These are phyloP conservation scores for Yamadazyma ubonensis DNA, from an alignment of 805 yeast genomes.

Conservation along the genomic window DNA sequence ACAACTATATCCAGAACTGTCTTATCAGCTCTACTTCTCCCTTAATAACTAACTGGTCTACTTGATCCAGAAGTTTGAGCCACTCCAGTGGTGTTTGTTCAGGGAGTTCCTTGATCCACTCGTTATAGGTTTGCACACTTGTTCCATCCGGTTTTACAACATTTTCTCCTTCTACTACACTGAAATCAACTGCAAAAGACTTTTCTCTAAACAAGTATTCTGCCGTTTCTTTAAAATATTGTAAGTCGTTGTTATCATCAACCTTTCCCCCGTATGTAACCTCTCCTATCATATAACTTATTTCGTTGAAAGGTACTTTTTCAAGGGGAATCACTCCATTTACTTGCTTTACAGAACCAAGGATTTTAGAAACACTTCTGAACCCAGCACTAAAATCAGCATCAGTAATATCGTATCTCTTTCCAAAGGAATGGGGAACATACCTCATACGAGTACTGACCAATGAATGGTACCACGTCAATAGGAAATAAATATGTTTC, in stretches of 20 bases:
- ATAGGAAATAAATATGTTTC: constrained; percentile 48
- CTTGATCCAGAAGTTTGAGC: constrained; percentile 49
- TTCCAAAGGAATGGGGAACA: constrained; percentile 61
- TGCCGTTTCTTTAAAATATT: constrained; percentile 35
- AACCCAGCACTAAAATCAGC: constrained; percentile 60
- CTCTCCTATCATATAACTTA: constrained; percentile 44
- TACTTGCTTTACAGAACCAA: constrained; percentile 24
- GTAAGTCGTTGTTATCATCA: constrained; percentile 41
- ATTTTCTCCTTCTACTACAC: constrained; percentile 31
- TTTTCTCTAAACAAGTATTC: constrained; percentile 34
- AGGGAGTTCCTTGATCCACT: constrained; percentile 58
- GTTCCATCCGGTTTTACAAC: constrained; percentile 49
- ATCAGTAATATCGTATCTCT: constrained; percentile 67
- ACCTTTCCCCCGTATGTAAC: constrained; percentile 70
- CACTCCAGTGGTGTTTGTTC: constrained; percentile 51
- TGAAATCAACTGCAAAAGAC: constrained; percentile 44
- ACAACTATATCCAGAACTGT: too few species aligned
- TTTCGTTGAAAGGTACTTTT: constrained; percentile 11
- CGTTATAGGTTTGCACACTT: constrained; percentile 26
- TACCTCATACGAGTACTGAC: constrained; percentile 58
- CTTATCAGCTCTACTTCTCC: too few species aligned
- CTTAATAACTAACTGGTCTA: constrained; percentile 34
- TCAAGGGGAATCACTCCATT: constrained; percentile 30
- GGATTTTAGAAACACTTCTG: constrained; percentile 41
- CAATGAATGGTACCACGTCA: constrained; percentile 71